Percentiles rank a stretch among this genome's conserved stretches.
Conservation (phyloP, 2,329 filamentous ascomycete genomes). For the Nemania diffusa region DNA sequence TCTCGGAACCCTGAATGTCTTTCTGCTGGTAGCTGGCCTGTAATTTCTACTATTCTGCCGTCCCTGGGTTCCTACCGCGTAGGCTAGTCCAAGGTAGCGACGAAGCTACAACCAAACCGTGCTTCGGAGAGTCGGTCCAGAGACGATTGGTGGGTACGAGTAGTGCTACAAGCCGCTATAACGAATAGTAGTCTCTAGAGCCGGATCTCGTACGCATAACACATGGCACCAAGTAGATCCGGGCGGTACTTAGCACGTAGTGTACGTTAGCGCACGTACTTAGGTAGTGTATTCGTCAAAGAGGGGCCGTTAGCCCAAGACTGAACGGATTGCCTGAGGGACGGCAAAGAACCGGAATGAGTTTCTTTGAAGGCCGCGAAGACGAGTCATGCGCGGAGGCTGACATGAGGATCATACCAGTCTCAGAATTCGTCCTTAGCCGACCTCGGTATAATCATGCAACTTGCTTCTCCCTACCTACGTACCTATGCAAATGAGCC, state of each 20-base stretch:
- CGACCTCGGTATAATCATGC: constrained; percentile 28
- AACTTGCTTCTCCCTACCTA: constrained; percentile 8
- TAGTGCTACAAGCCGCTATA: constrained; percentile 1
- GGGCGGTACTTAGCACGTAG: background rate
- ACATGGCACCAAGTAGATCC: background rate
- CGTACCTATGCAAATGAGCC: background rate
- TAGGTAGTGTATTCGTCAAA: constrained; percentile 10
- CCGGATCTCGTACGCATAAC: background rate
- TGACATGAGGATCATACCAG: constrained; percentile 23
- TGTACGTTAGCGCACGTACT: too few relatives aligned
- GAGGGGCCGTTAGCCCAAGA: constrained; percentile 2
- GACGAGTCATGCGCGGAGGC: constrained; percentile 28
- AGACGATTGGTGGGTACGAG: constrained; percentile 7
- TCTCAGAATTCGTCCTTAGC: constrained; percentile 22
- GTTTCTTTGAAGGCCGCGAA: background rate
- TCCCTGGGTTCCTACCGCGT: background rate
- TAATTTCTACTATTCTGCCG: background rate
- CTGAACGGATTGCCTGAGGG: background rate
- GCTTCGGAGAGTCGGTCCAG: background rate
- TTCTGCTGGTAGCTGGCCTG: background rate
- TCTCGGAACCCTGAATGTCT: constrained; percentile 14
- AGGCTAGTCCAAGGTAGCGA: constrained; percentile 9
- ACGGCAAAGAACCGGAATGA: constrained; percentile 36
- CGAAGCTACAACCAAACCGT: background rate
- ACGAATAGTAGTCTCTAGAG: background rate